A percentile compares a stretch with the other conserved stretches of the same genome.
Evolutionary conservation across 305 asterid genomes (phyloP).

Genomic region (Solanum chacoense): DNA sequence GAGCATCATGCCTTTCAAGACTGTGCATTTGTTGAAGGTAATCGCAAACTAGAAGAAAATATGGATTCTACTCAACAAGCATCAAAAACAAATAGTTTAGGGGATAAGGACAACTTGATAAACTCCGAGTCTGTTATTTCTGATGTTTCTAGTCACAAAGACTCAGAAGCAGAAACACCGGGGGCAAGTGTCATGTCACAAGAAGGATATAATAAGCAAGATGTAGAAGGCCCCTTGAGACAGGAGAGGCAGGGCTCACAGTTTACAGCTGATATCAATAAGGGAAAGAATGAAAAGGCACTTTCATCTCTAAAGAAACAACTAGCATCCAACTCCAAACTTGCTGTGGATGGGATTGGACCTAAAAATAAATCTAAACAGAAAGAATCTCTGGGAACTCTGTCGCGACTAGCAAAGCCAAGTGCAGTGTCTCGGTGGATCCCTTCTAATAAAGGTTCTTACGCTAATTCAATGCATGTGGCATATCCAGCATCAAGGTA

Average conservation of each 20-base stretch:
- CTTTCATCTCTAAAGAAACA: conserved; percentile 32
- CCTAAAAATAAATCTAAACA: conserved; percentile 44
- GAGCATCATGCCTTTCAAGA: conserved; percentile 77
- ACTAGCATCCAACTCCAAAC: conserved; percentile 23
- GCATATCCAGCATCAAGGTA: conserved; percentile 72
- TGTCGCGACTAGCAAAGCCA: conserved; percentile 55
- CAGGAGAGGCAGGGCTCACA: conserved; percentile 40
- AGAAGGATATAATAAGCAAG: conserved; percentile 30
- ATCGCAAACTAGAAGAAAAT: conserved; percentile 21
- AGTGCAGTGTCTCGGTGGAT: conserved; percentile 82
- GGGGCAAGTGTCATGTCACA: conserved; percentile 21
- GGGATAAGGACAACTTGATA: conserved; percentile 16
- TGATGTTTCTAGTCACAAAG: conserved; percentile 19
- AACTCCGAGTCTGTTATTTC: conserved; percentile 13
- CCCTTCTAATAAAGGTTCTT: conserved; percentile 87
- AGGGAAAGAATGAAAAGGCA: conserved; percentile 43
- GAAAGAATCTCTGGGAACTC: conserved; percentile 32
- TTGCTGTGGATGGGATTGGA: conserved; percentile 36
- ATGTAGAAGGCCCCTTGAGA: conserved; percentile 17
- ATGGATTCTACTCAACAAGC: conserved; percentile 18
- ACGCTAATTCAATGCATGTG: conserved; percentile 81
- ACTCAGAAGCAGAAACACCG: conserved; percentile 14
- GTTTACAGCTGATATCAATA: conserved; percentile 24
- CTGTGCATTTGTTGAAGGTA: conserved; percentile 53
- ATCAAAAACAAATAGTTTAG: conserved; percentile 7